Conservation (phyloP, 2,329 filamentous ascomycete species). For the Fusarium sulawesiense region DNA sequence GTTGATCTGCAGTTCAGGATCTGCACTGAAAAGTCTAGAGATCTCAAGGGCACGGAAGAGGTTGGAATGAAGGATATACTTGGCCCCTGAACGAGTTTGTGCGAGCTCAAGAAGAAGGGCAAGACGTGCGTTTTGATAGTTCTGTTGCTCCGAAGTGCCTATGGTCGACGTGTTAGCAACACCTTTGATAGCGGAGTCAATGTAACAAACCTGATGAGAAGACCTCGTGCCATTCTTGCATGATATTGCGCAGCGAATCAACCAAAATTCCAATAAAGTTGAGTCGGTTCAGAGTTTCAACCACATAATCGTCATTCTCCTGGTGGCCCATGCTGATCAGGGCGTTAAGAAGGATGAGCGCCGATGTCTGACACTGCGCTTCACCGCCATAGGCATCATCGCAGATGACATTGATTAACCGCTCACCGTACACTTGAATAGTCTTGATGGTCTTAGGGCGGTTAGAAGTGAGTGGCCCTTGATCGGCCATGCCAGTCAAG, state of each 20-base stretch:
- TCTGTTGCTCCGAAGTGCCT: conserved; percentile 58
- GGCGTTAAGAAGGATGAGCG: conserved; percentile 83
- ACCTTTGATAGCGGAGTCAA: background rate
- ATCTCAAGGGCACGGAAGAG: conserved; percentile 84
- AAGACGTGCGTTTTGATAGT: conserved; percentile 76
- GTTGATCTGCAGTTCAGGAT: conserved; percentile 91
- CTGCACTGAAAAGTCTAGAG: conserved; percentile 86
- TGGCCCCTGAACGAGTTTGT: conserved; percentile 85
- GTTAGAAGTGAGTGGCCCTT: conserved; percentile 60
- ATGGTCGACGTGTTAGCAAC: conserved; percentile 31
- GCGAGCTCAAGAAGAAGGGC: conserved; percentile 85
- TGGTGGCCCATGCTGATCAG: conserved; percentile 79
- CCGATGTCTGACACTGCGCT: conserved; percentile 83
- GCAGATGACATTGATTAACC: conserved; percentile 86
- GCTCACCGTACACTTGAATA: conserved; percentile 75
- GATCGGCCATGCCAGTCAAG: conserved; percentile 74
- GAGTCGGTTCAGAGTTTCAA: conserved; percentile 82
- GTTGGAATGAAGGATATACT: conserved; percentile 87
- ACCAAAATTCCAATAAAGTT: conserved; percentile 94
- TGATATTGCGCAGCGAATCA: conserved; percentile 83
- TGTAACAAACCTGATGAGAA: conserved; percentile 63
- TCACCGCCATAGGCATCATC: conserved; percentile 93
- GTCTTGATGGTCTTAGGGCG: conserved; percentile 76
- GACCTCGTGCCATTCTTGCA: conserved; percentile 75
- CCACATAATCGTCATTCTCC: conserved; percentile 78